phyloP scores from a whole-genome alignment of 2,329 filamentous ascomycete genomes.

The Fusarium tricinctum region DNA sequence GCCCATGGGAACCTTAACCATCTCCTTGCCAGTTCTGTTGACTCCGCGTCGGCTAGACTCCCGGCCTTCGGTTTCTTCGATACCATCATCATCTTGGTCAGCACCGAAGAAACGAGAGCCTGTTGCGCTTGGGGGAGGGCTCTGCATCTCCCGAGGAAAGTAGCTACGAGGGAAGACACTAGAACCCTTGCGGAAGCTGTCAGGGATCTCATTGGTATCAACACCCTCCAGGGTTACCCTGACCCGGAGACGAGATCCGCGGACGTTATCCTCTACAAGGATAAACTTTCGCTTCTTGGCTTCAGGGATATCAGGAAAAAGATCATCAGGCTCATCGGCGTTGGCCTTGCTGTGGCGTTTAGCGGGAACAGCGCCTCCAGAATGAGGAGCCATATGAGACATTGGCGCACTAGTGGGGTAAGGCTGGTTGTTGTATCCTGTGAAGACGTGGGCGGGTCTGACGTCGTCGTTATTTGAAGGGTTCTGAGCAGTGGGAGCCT shows the following conservation, averaged over 20 bases:
- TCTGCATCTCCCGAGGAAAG: slow-evolving; percentile 94
- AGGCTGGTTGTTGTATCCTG: slow-evolving; percentile 74
- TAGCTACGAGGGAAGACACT: slow-evolving; percentile 93
- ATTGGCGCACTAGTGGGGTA: slow-evolving; percentile 71
- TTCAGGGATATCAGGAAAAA: slow-evolving; percentile 91
- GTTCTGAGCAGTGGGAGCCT: slow-evolving; percentile 68
- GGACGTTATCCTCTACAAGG: slow-evolving; percentile 89
- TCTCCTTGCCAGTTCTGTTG: slow-evolving; percentile 53
- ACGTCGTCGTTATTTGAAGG: slow-evolving; percentile 70
- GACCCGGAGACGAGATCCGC: slow-evolving; percentile 85
- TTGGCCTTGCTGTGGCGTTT: slow-evolving; percentile 60
- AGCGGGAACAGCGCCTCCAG: slow-evolving; percentile 55
- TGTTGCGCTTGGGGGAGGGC: slow-evolving; percentile 80
- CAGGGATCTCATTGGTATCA: slow-evolving; percentile 94
- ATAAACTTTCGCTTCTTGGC: slow-evolving; percentile 97
- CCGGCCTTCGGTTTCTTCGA: slow-evolving; percentile 65
- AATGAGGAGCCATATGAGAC: slow-evolving; percentile 68
- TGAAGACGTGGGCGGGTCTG: slow-evolving; percentile 81
- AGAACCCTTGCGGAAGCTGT: slow-evolving; percentile 91
- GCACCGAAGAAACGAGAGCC: slow-evolving; percentile 82
- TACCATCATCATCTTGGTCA: slow-evolving; percentile 70
- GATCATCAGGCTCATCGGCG: slow-evolving; percentile 73
- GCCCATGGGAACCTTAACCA: slow-evolving; percentile 72
- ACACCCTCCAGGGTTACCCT: slow-evolving; percentile 94
- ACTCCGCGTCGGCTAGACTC: slow-evolving; percentile 55